phyloP scores from a whole-genome alignment of 139 green algal species.

The Mesotaenium endlicherianum region DNA sequence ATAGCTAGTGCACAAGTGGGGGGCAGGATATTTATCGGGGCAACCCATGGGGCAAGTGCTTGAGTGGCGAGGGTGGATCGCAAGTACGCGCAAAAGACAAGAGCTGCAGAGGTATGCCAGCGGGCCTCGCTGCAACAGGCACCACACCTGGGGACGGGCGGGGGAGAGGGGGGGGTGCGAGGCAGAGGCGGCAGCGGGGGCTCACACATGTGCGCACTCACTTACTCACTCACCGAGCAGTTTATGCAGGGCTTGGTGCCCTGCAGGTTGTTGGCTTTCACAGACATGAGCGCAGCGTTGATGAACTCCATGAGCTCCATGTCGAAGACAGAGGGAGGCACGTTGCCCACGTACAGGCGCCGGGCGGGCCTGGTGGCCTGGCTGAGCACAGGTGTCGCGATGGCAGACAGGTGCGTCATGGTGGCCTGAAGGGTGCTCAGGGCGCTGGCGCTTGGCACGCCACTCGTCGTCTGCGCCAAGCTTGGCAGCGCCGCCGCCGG shows the following conservation, averaged over 20 bases:
- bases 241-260: conserved; percentile 47
- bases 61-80: background rate
- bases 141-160: too few relatives aligned
- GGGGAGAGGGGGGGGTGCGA: too few relatives aligned
- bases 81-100: background rate
- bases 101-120: too few relatives aligned
- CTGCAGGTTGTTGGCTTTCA: conserved; percentile 19
- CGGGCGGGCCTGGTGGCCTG: conserved; percentile 35
- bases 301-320: conserved; percentile 48
- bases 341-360: conserved; percentile 47
- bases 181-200: too few relatives aligned
- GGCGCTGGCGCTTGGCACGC: background rate
- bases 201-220: background rate
- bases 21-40: too few relatives aligned
- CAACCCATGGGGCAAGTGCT: background rate
- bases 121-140: too few relatives aligned
- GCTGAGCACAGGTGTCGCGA: conserved; percentile 10
- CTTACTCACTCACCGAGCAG: conserved; percentile 14
- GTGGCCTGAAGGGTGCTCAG: background rate
- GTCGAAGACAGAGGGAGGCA: conserved; percentile 32
- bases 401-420: conserved; percentile 11
- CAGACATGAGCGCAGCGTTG: conserved; percentile 34
- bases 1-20: too few relatives aligned
- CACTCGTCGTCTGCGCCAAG: background rate
- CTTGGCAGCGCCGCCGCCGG: background rate